phyloP scores from a whole-genome alignment of 805 yeast species.

The Metschnikowia cerradonensis region DNA sequence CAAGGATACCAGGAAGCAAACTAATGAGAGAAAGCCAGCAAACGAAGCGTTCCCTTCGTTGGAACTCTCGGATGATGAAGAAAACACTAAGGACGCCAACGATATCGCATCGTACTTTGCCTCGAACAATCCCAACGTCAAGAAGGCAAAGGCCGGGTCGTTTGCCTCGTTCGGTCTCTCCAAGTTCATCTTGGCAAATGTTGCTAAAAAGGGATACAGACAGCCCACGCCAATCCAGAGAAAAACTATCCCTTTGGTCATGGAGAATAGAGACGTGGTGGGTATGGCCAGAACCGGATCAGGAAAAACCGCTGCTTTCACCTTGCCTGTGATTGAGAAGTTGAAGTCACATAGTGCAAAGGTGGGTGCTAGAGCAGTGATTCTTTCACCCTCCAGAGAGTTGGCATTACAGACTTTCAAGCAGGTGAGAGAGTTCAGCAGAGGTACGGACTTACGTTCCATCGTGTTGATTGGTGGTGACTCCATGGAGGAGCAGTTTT shows the following conservation, averaged over 20 bases:
- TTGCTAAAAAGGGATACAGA: conserved; percentile 79
- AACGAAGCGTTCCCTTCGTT: conserved; percentile 41
- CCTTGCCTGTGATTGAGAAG: conserved; percentile 83
- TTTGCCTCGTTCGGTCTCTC: conserved; percentile 90
- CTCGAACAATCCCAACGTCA: conserved; percentile 40
- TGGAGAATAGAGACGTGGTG: conserved; percentile 88
- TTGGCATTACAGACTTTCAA: conserved; percentile 88
- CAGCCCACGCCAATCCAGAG: conserved; percentile 98
- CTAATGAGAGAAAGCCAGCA: neutral
- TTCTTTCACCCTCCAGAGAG: conserved; percentile 93
- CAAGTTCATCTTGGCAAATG: conserved; percentile 61
- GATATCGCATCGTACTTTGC: conserved; percentile 45
- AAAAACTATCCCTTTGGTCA: conserved; percentile 85
- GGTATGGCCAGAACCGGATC: conserved; percentile 99
- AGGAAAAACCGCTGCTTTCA: conserved; percentile 97
- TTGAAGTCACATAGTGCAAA: conserved; percentile 79
- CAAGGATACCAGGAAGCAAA: neutral
- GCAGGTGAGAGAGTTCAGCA: conserved; percentile 83
- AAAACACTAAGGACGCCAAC: conserved; percentile 35
- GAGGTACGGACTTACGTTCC: conserved; percentile 77
- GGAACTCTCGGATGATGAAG: conserved; percentile 49
- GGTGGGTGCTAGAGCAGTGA: conserved; percentile 84
- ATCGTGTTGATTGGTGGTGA: conserved; percentile 94
- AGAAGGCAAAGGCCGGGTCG: conserved; percentile 70
- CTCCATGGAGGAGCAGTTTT: conserved; percentile 93